Percentiles rank a stretch among this genome's conserved stretches.
phyloP scores from a whole-genome alignment of 2,329 filamentous ascomycete genomes.

The Clonostachys chloroleuca region DNA sequence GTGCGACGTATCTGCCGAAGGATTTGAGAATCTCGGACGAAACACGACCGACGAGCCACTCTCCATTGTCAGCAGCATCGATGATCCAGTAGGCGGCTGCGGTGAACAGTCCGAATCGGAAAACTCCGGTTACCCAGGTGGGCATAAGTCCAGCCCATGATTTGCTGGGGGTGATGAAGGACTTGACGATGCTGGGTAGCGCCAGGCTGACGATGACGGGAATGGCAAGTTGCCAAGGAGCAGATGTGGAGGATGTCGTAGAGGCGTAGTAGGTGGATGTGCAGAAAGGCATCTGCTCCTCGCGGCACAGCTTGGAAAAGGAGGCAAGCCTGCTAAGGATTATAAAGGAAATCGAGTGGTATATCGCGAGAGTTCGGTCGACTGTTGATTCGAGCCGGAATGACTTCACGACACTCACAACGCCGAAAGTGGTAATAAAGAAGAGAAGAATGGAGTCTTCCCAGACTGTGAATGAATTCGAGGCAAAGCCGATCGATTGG shows the following conservation, averaged over 20 bases:
- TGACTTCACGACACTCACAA: constrained; percentile 69
- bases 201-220: constrained; percentile 69
- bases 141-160: constrained; percentile 86
- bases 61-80: constrained; percentile 81
- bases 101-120: constrained; percentile 72
- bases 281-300: constrained; percentile 98
- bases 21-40: constrained; percentile 65
- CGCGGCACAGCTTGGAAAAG: constrained; percentile 86
- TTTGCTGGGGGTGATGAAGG: constrained; percentile 75
- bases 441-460: constrained; percentile 93
- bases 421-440: constrained; percentile 83
- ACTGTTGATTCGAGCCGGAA: constrained; percentile 63
- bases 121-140: constrained; percentile 76
- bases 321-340: constrained; percentile 76
- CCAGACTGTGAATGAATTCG: constrained; percentile 98
- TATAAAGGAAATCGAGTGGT: constrained; percentile 82
- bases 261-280: constrained; percentile 94
- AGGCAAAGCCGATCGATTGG: constrained; percentile 90
- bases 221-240: constrained; percentile 81
- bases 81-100: constrained; percentile 82
- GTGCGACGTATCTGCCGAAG: constrained; percentile 72
- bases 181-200: constrained; percentile 71
- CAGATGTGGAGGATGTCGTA: constrained; percentile 84
- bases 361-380: constrained; percentile 72
- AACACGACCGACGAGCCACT: constrained; percentile 62